Conservation (phyloP, 2,329 filamentous ascomycete genomes). For the Leptographium flavum region DNA sequence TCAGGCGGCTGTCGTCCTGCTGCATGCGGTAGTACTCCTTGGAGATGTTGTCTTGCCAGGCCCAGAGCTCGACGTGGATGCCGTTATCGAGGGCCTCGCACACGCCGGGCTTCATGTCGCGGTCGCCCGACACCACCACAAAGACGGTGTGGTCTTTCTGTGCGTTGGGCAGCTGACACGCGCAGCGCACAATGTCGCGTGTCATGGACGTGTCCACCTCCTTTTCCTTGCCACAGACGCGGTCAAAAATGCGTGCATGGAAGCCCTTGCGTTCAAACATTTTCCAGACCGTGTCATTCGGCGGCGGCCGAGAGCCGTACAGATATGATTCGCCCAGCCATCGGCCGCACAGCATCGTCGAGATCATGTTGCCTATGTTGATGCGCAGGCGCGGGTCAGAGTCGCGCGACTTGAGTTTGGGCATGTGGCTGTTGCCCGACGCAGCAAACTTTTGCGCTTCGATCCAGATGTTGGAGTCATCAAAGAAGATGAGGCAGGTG, state of each 20-base stretch:
- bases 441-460: slow-evolving; percentile 14
- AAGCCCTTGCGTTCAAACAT: slow-evolving; percentile 9
- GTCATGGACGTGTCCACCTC: slow-evolving; percentile 15
- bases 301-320: slow-evolving; percentile 15
- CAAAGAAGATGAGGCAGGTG: slow-evolving; percentile 13
- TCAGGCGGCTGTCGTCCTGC: not conserved
- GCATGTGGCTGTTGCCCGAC: slow-evolving; percentile 10
- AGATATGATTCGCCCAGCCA: slow-evolving; percentile 10
- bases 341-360: slow-evolving; percentile 8
- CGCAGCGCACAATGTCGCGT: slow-evolving; percentile 8
- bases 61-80: slow-evolving; percentile 16
- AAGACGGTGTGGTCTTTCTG: slow-evolving; percentile 9
- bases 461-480: slow-evolving; percentile 15
- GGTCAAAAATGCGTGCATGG: slow-evolving; percentile 11
- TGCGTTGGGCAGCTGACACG: not conserved
- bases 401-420: slow-evolving; percentile 13
- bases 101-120: slow-evolving; percentile 14
- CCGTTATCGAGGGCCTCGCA: slow-evolving; percentile 6
- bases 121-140: slow-evolving; percentile 14
- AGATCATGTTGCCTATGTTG: slow-evolving; percentile 2
- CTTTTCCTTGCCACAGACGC: slow-evolving; percentile 13
- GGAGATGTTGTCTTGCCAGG: slow-evolving; percentile 13
- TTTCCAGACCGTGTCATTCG: slow-evolving; percentile 14
- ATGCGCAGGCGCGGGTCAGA: slow-evolving; percentile 10
- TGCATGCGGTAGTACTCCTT: slow-evolving; percentile 9